Percentiles rank a stretch among this genome's conserved stretches.
These are phyloP conservation scores for Symbiodinium natans DNA, from an alignment of 73 alveolate genomes.

Conservation along the genomic window DNA sequence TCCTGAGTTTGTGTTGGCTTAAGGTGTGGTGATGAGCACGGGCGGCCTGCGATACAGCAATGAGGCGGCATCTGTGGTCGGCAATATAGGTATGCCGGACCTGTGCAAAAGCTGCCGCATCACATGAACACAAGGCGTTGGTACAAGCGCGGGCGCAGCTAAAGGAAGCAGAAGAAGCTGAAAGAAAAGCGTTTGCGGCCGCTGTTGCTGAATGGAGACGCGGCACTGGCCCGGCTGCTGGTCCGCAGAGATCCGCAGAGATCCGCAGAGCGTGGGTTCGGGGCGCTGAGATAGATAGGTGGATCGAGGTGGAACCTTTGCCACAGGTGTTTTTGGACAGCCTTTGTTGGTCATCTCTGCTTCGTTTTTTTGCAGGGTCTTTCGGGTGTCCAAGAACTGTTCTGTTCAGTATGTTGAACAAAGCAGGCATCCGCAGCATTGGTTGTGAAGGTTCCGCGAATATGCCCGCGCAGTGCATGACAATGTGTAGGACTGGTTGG, in stretches of 20 bases:
- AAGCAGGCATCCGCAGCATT: too few species aligned
- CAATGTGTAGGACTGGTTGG: too few species aligned
- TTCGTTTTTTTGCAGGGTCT: not conserved
- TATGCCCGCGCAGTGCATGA: too few species aligned
- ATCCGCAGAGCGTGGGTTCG: too few species aligned
- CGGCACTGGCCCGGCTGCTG: conserved; percentile 42
- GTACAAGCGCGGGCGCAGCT: conserved; percentile 35
- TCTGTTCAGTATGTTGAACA: too few species aligned
- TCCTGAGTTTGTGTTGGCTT: not conserved
- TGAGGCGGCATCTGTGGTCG: not conserved
- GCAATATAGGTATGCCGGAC: too few species aligned
- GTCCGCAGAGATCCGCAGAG: too few species aligned
- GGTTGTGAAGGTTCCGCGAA: too few species aligned
- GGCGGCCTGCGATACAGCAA: conserved; percentile 44
- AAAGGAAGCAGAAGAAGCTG: conserved; percentile 82
- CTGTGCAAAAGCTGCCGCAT: not conserved
- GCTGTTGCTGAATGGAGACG: conserved; percentile 90
- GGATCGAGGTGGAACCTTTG: too few species aligned
- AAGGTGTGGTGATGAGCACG: conserved; percentile 22
- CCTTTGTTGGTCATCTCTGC: not conserved
- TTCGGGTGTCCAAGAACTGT: not conserved
- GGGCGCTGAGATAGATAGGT: too few species aligned
- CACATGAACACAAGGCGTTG: not conserved
- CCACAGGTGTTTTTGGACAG: not conserved
- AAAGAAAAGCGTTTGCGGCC: conserved; percentile 58